Base-by-base conservation (phyloP, 2,329 filamentous ascomycete genomes). In the Fusarium praegraminearum region DNA sequence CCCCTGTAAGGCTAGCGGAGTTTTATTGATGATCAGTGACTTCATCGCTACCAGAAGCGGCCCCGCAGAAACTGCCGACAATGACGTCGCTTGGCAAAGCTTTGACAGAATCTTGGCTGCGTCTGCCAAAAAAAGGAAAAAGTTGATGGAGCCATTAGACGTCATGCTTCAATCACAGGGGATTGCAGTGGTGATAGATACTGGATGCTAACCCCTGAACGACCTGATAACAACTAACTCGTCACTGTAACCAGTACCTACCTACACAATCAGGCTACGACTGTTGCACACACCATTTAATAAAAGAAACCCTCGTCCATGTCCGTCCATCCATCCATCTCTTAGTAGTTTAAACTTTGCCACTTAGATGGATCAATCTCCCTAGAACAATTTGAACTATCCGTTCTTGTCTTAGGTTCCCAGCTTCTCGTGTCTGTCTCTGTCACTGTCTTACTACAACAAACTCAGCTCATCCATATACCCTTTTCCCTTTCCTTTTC, bases 61-160 rank as follows among this genome's bases (percentile, higher is more conserved):
- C 26, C 61, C 62, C 60, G 59, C 30, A 65, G 15, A 32, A 45
- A 33, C 30, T 44, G 33, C 53, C 57, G 57, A 52, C 12, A 36
- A 70, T 70, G 67, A 70, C 67, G 67, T 70, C 46, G 62, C 32
- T 67, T 62, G 50, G 51, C 43, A 15, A 28, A 28, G 28, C 41
- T 35, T 36, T 67, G 62, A 55, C 56, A 70, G 58, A 40, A 50
- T 56, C 52, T 67, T 70, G 67, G 58, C 58, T 35, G 49, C 15
- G 26, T 57, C 60, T 36, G 62, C 38, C 40, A 53, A 54, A 40
- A 54, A 40, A 36, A 50, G 50, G 50, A 40, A 43, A 22, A 52
- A 51, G 22, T 15, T 18, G 24, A 52, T 41, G 49, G 35, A 52
- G 24, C 13, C 35, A 22, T 40, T 35, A 58, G 56, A 70, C 67